These are phyloP conservation scores for Dactylellina sp. DNA, from an alignment of 2,329 filamentous ascomycete species.

Conservation along the genomic window DNA sequence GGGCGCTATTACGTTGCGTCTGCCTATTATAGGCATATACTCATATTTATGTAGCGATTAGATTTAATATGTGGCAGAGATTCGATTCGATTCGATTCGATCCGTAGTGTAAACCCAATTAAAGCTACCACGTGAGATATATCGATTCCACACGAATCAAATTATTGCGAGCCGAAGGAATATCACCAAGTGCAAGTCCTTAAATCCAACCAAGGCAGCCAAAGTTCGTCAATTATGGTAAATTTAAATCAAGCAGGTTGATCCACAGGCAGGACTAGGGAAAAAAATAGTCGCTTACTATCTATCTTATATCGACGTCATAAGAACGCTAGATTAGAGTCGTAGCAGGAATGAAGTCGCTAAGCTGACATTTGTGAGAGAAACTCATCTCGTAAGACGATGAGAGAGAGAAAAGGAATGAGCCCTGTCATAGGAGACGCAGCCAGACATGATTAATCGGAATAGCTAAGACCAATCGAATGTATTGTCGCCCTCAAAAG, in stretches of 20 bases:
- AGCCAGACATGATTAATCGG: background rate
- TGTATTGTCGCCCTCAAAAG: background rate
- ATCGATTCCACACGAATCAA: background rate
- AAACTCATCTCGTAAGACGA: slow-evolving; percentile 33
- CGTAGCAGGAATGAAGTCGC: slow-evolving; percentile 51
- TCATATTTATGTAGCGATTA: background rate
- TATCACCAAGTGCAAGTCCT: background rate
- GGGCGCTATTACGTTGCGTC: slow-evolving; percentile 1
- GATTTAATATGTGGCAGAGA: background rate
- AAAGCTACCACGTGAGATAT: background rate
- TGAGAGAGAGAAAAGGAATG: slow-evolving; percentile 9
- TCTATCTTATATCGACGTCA: slow-evolving; percentile 49
- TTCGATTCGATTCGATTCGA: background rate
- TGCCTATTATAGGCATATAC: slow-evolving; percentile 29
- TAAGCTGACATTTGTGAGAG: slow-evolving; percentile 47
- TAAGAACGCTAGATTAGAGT: slow-evolving; percentile 49
- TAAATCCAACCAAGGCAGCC: slow-evolving; percentile 7
- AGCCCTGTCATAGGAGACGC: background rate
- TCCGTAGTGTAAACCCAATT: no score
- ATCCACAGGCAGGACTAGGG: slow-evolving; percentile 28
- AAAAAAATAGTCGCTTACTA: slow-evolving; percentile 35
- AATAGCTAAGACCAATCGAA: background rate
- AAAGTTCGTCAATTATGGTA: background rate
- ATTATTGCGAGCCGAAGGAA: background rate
- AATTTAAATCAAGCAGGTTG: slow-evolving; percentile 17